A percentile compares a stretch with the other conserved stretches of the same genome.
Evolutionary conservation across 768 basidiomycete species (phyloP).

Genomic region (Auricularia auricula-judae): DNA sequence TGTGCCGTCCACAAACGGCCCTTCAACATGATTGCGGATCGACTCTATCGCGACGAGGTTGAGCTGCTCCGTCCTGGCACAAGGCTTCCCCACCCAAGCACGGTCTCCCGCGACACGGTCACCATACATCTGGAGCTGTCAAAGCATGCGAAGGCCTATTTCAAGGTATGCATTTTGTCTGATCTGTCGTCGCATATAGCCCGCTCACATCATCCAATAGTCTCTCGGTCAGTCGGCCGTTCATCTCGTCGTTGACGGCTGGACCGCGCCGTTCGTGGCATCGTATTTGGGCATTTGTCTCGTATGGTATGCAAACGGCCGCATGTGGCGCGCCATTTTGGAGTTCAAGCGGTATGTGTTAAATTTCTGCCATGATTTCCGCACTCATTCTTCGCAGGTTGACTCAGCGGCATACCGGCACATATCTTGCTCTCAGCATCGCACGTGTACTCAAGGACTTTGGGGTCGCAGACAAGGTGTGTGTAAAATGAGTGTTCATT

Average conservation of each 20-base stretch:
- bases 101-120: slow-evolving; percentile 14
- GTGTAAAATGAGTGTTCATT: too few relatives aligned
- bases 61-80: slow-evolving; percentile 19
- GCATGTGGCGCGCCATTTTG: slow-evolving; percentile 19
- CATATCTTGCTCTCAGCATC: too few relatives aligned
- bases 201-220: slow-evolving; percentile 1
- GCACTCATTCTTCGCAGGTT: too few relatives aligned
- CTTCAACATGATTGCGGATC: slow-evolving; percentile 17
- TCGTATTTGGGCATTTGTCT: slow-evolving; percentile 24
- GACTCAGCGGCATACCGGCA: too few relatives aligned
- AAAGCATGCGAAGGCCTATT: too few relatives aligned
- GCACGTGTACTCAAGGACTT: too few relatives aligned
- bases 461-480: too few relatives aligned
- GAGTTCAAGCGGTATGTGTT: slow-evolving; percentile 19
- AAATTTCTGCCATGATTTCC: not conserved
- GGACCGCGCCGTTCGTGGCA: slow-evolving; percentile 20
- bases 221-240: slow-evolving; percentile 4
- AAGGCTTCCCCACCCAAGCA: slow-evolving; percentile 14
- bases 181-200: too few relatives aligned
- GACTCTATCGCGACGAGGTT: slow-evolving; percentile 17
- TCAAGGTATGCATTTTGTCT: too few relatives aligned
- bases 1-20: slow-evolving; percentile 15
- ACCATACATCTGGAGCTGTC: not conserved
- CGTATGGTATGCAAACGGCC: slow-evolving; percentile 17
- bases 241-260: slow-evolving; percentile 25